phyloP scores from a whole-genome alignment of 1,284 basidiomycete genomes.

The Rhodotorula sp. region DNA sequence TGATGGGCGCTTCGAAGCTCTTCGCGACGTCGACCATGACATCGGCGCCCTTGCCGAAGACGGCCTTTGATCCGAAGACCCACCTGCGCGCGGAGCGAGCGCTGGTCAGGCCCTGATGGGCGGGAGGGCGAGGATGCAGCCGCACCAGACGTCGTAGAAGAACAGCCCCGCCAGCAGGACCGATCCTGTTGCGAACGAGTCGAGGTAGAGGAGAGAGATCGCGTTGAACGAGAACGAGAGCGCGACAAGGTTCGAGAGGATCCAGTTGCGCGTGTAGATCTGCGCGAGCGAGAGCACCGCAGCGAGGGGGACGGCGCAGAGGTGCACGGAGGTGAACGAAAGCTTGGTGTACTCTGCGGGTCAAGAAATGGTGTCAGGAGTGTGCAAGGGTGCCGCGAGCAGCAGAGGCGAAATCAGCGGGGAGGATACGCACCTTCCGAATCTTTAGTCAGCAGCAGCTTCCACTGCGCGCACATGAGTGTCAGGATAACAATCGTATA shows the following conservation, averaged over 20 bases:
- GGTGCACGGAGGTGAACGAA: slow-evolving; percentile 55
- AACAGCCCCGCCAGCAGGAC: slow-evolving; percentile 79
- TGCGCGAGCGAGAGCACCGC: slow-evolving; percentile 13
- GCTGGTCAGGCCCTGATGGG: slow-evolving; percentile 62
- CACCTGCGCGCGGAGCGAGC: neutral
- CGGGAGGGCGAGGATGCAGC: slow-evolving; percentile 56
- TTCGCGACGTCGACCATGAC: slow-evolving; percentile 91
- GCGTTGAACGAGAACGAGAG: slow-evolving; percentile 83
- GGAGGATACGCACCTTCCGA: neutral
- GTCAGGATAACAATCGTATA: neutral
- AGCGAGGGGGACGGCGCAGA: slow-evolving; percentile 67
- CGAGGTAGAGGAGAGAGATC: slow-evolving; percentile 77
- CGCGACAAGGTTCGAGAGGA: slow-evolving; percentile 74
- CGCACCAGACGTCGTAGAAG: slow-evolving; percentile 82
- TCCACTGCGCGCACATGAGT: slow-evolving; percentile 17
- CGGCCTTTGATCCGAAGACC: slow-evolving; percentile 30
- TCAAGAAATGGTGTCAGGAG: no score
- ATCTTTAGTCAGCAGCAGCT: slow-evolving; percentile 29
- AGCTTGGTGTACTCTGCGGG: slow-evolving; percentile 49
- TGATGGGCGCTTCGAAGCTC: slow-evolving; percentile 90
- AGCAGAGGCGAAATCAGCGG: neutral
- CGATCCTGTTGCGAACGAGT: slow-evolving; percentile 85
- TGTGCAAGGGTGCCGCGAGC: neutral
- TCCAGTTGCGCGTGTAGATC: slow-evolving; percentile 44
- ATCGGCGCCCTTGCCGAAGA: slow-evolving; percentile 15